Evolutionary conservation across 176 grass and related monocot genomes (phyloP).

Genomic region (Zizania latifolia): DNA sequence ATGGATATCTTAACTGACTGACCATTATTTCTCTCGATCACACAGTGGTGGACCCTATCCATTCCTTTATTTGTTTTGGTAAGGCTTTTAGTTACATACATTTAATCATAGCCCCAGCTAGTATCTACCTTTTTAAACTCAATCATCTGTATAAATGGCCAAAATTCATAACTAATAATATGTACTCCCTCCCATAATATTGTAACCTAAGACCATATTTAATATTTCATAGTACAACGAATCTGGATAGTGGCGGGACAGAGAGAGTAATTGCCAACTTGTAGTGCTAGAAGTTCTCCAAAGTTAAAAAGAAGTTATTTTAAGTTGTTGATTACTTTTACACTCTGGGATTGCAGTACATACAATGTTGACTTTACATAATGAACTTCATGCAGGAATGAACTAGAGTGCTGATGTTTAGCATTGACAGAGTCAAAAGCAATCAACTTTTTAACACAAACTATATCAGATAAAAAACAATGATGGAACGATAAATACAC

Average conservation of each 20-base stretch:
- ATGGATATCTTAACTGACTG: not conserved
- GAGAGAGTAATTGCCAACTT: no score
- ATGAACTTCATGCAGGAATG: not conserved
- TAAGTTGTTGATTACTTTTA: no score
- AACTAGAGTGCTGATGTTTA: not conserved
- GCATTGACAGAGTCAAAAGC: not conserved
- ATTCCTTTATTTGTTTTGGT: not conserved
- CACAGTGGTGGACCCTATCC: not conserved
- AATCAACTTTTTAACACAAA: constrained; percentile 6
- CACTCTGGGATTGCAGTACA: not conserved
- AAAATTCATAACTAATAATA: not conserved
- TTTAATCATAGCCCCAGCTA: not conserved
- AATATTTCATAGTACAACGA: no score
- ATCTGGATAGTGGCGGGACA: no score
- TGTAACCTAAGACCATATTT: no score
- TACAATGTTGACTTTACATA: not conserved
- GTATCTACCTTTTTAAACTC: not conserved
- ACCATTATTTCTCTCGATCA: not conserved
- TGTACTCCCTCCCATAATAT: no score
- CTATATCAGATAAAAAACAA: not conserved
- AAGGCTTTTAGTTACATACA: not conserved
- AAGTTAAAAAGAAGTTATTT: not conserved
- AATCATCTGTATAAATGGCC: not conserved
- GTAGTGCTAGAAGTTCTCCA: not conserved
- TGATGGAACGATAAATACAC: constrained; percentile 19